Evolutionary conservation across 495 filamentous ascomycete genomes (phyloP).

Genomic region (Penicillium manginii): DNA sequence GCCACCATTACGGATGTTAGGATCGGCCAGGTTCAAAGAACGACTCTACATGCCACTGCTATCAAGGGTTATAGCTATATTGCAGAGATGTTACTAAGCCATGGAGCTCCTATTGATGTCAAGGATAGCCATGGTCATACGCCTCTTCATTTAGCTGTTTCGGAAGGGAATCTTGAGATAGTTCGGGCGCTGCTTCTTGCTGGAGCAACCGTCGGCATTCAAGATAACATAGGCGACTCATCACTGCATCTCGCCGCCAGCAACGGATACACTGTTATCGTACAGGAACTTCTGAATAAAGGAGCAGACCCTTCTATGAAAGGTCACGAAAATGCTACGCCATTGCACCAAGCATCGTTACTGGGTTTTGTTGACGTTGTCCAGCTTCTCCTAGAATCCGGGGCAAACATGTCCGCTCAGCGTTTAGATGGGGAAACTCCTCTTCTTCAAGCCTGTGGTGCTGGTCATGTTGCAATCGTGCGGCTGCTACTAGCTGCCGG

Average conservation of each 20-base stretch:
- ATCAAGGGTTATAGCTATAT: constrained; percentile 5
- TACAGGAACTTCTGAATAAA: constrained; percentile 5
- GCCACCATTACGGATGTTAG: constrained; percentile 4
- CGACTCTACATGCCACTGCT: constrained; percentile 6
- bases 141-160: constrained; percentile 8
- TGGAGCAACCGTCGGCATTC: not conserved
- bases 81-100: constrained; percentile 2
- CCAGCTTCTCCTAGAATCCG: constrained; percentile 2
- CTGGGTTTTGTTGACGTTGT: constrained; percentile 4
- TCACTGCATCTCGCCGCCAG: constrained; percentile 3
- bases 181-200: not conserved
- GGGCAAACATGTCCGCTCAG: constrained; percentile 1
- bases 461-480: not conserved
- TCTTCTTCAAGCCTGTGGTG: constrained; percentile 5
- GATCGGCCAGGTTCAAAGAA: constrained; percentile 1
- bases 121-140: not conserved
- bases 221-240: constrained; percentile 1
- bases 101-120: constrained; percentile 6
- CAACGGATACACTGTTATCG: not conserved
- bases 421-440: constrained; percentile 5
- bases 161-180: constrained; percentile 2
- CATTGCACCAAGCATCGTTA: constrained; percentile 5
- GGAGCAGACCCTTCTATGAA: constrained; percentile 1
- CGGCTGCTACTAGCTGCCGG: constrained; percentile 6
- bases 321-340: not conserved